Conservation (phyloP, 345 rosid genomes). For the Populus davidiana region DNA sequence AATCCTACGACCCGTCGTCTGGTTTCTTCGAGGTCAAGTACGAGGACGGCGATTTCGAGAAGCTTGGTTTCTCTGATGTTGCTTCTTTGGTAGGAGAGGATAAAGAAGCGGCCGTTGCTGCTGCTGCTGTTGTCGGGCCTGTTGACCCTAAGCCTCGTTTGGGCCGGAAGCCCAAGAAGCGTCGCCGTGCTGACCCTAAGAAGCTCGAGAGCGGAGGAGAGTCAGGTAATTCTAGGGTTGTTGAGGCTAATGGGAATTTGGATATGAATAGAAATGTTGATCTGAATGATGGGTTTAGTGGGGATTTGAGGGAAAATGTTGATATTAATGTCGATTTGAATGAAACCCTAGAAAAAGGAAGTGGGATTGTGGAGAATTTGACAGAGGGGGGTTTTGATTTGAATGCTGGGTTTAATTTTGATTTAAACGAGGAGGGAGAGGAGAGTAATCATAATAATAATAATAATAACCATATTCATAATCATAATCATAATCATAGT, state of each 20-base stretch:
- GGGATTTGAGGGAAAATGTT: slow-evolving; percentile 1
- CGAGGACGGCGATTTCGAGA: slow-evolving; percentile 64
- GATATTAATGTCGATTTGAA: slow-evolving; percentile 42
- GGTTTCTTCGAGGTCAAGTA: slow-evolving; percentile 59
- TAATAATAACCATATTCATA: neutral
- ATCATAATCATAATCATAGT: neutral
- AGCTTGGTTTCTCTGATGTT: slow-evolving; percentile 45
- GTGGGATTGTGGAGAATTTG: slow-evolving; percentile 23
- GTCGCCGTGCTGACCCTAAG: slow-evolving; percentile 8
- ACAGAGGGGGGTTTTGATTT: slow-evolving; percentile 44
- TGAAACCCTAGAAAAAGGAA: slow-evolving; percentile 26
- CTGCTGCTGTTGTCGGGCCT: slow-evolving; percentile 12
- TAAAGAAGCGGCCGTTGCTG: slow-evolving; percentile 12
- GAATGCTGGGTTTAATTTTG: slow-evolving; percentile 64
- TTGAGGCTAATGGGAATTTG: slow-evolving; percentile 8
- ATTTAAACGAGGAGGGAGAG: slow-evolving; percentile 27
- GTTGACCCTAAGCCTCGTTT: slow-evolving; percentile 44
- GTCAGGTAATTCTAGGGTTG: slow-evolving; percentile 17
- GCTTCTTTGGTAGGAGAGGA: slow-evolving; percentile 31
- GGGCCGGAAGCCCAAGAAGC: slow-evolving; percentile 40
- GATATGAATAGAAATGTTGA: slow-evolving; percentile 20
- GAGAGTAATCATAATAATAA: neutral
- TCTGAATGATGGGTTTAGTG: slow-evolving; percentile 16
- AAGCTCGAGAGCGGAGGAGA: slow-evolving; percentile 9
- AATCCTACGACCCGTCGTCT: slow-evolving; percentile 53